Evolutionary conservation across 345 rosid species (phyloP).

Genomic region (Trapa bicornis): DNA sequence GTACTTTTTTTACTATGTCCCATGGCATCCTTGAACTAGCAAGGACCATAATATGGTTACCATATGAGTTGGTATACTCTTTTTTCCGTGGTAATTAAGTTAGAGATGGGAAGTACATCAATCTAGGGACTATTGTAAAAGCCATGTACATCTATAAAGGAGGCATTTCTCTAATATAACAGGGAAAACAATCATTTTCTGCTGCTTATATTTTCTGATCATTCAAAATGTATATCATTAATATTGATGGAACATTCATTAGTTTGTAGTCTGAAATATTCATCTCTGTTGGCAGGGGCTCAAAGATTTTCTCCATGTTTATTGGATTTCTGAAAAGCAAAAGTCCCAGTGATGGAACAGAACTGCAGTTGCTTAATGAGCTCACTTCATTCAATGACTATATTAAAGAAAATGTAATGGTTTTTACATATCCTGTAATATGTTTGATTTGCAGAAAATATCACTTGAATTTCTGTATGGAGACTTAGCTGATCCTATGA

Average conservation of each 20-base stretch:
- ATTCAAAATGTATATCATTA: not conserved
- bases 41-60: not conserved
- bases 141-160: not conserved
- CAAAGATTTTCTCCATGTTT: conserved; percentile 78
- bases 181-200: not conserved
- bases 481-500: not conserved
- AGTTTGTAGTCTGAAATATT: conserved; percentile 8
- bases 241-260: conserved; percentile 2
- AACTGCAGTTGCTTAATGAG: conserved; percentile 61
- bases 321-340: conserved; percentile 89
- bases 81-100: not conserved
- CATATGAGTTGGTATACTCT: no score
- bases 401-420: conserved; percentile 19
- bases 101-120: not conserved
- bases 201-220: not conserved
- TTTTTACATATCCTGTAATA: not conserved
- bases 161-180: not conserved
- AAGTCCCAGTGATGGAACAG: conserved; percentile 67
- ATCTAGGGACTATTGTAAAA: not conserved
- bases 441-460: not conserved
- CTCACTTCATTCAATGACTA: conserved; percentile 50
- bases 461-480: not conserved
- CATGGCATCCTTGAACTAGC: not conserved
- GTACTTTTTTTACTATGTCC: not conserved
- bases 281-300: conserved; percentile 41